Evolutionary conservation across 257 asterid genomes (phyloP).

Genomic region (Buddleja alternifolia): DNA sequence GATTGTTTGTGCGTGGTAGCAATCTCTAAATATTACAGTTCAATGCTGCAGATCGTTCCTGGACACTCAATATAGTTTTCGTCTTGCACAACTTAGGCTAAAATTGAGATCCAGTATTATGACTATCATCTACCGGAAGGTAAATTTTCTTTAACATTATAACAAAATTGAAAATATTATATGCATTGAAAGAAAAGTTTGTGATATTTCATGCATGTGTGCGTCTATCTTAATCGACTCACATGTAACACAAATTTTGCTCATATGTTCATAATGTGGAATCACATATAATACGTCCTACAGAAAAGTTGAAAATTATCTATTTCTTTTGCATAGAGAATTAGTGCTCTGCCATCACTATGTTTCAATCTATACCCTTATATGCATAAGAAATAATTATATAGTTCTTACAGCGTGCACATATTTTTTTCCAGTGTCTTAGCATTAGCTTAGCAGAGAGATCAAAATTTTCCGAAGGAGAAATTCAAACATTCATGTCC

Average conservation of each 20-base stretch:
- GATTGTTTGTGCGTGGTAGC: constrained; percentile 7
- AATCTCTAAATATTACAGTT: constrained; percentile 25
- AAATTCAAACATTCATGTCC: constrained; percentile 98
- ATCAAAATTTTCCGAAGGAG: constrained; percentile 95
- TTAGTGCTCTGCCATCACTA: no score
- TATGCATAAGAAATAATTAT: background rate
- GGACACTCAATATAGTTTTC: constrained; percentile 86
- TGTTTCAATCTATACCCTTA: background rate
- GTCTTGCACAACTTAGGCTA: constrained; percentile 80
- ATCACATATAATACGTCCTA: background rate
- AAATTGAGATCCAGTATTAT: constrained; percentile 88
- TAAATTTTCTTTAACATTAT: constrained; percentile 26
- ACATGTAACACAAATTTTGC: background rate
- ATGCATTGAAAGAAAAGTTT: constrained; percentile 2
- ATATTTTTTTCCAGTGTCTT: constrained; percentile 66
- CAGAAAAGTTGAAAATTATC: constrained; percentile 4
- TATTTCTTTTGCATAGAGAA: no score
- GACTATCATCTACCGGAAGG: constrained; percentile 88
- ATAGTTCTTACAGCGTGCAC: constrained; percentile 5
- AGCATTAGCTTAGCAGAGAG: constrained; percentile 78
- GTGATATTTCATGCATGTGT: constrained; percentile 10
- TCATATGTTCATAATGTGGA: constrained; percentile 12
- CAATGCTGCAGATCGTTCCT: constrained; percentile 82
- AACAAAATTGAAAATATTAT: constrained; percentile 2
- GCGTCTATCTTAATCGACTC: background rate